Percentiles rank a stretch among this genome's conserved stretches.
These are phyloP conservation scores for Phytopythium litorale DNA, from an alignment of 352 stramenopile species.

Conservation along the genomic window DNA sequence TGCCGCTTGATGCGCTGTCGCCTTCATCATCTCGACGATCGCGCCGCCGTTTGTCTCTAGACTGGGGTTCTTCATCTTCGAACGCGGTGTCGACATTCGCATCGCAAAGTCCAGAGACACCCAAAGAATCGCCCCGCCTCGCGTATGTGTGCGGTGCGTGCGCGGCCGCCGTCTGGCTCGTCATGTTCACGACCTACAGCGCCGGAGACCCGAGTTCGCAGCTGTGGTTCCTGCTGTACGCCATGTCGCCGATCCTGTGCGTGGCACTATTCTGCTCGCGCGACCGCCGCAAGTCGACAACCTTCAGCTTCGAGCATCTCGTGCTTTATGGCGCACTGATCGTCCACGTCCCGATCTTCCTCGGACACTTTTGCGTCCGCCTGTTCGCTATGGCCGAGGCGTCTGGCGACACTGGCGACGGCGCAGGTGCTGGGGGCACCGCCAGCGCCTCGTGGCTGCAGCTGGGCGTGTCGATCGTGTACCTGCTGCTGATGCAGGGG, in stretches of 20 bases:
- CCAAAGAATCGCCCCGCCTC: slow-evolving; percentile 16
- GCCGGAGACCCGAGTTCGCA: slow-evolving; percentile 19
- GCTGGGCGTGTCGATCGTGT: slow-evolving; percentile 69
- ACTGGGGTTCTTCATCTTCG: not conserved
- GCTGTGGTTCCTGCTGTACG: slow-evolving; percentile 65
- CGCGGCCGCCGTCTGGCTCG: slow-evolving; percentile 44
- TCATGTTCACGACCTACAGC: slow-evolving; percentile 73
- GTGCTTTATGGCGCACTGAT: slow-evolving; percentile 73
- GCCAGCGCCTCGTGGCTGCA: slow-evolving; percentile 61
- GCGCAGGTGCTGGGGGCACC: slow-evolving; percentile 10
- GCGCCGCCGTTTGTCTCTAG: slow-evolving; percentile 1
- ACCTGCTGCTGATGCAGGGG: slow-evolving; percentile 74
- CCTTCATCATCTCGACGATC: not conserved
- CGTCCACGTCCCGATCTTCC: slow-evolving; percentile 74
- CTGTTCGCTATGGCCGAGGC: slow-evolving; percentile 65
- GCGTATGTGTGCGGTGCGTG: slow-evolving; percentile 40
- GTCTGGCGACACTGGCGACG: not conserved
- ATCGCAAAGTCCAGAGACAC: not conserved
- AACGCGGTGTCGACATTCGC: not conserved
- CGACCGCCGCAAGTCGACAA: slow-evolving; percentile 12
- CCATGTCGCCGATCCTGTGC: slow-evolving; percentile 57
- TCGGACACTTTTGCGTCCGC: slow-evolving; percentile 75
- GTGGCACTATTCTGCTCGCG: slow-evolving; percentile 52
- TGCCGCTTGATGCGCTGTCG: not conserved
- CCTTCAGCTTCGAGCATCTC: slow-evolving; percentile 64